phyloP scores from a whole-genome alignment of 768 basidiomycete genomes.

The Kwoniella europaea region DNA sequence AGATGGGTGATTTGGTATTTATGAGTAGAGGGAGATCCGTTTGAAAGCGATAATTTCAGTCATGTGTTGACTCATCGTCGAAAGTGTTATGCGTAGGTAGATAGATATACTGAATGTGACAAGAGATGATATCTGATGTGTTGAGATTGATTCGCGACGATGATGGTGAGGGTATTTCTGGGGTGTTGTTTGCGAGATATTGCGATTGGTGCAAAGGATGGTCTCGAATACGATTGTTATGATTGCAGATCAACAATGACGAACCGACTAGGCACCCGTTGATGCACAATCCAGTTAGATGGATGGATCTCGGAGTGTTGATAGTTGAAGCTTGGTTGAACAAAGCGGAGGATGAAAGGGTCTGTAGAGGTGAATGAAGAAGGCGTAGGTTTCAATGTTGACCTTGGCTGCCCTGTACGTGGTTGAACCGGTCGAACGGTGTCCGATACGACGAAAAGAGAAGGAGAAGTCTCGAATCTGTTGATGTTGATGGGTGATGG shows the following conservation, averaged over 20 bases:
- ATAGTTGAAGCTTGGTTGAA: background rate
- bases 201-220: background rate
- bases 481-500: background rate
- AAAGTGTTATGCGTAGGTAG: background rate
- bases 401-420: no score
- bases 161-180: background rate
- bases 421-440: background rate
- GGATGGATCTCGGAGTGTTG: background rate
- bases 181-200: background rate
- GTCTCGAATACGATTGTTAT: background rate
- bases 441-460: no score
- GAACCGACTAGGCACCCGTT: background rate
- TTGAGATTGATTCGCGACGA: no score
- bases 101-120: no score
- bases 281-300: background rate
- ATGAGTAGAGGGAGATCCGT: background rate
- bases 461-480: background rate
- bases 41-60: background rate
- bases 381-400: background rate
- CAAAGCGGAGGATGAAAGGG: background rate
- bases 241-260: background rate
- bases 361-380: background rate
- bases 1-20: background rate
- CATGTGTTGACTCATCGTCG: background rate
- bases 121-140: background rate